Evolutionary conservation across 139 green algal species (phyloP), one percentile per base, ranked within the genome.

Genomic region (Auxenochlorella protothecoides): DNA sequence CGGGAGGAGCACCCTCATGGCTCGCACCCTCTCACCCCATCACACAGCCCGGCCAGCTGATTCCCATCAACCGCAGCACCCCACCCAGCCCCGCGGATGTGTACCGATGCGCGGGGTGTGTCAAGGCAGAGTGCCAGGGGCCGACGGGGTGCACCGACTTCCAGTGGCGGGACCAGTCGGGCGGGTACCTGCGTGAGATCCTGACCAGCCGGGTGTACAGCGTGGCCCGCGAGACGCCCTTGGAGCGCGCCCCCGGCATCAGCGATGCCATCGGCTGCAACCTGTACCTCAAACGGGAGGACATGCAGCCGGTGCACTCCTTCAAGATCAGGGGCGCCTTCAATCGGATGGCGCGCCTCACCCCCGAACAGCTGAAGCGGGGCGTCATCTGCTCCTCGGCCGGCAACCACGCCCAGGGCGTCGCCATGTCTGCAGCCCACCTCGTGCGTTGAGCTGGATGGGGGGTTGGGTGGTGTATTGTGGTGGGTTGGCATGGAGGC

Each of bases 351-450:
- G 88, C 89, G 53, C 83, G 85, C 69, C 80, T 97, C 56, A 82
- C 79, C 0, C 55, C 70, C 3, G 87, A 96, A 77, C 77, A 87
- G 71, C 80, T 89, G n/a, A 77, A 72, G 13, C 81, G 82, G 0
- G 93, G 93, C 14, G 92, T 98, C 63, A 97, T 98, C 78, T 93
- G 86, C 80, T 92, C 85, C 54, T 93, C 83, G 0, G 93, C 93
- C 4, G 93, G 93, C 16, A 98, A 98, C 82, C 93, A 98, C 78
- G 93, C 93, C 13, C 93, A 98, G 83, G 93, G 93, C 12, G 93
- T 97, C 27, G 92, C 93, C 4, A 80, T 98, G 60, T 85, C 84
- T 15, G 91, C 89, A 2, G 56, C 54, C 3, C 72, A 81, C 51
- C 85, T 94, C 83, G 89, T 93, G 68, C 53, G 80, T 51, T 65